Evolutionary conservation across 129 eudicot genomes (phyloP).

Genomic region (Heracleum sosnowskyi): DNA sequence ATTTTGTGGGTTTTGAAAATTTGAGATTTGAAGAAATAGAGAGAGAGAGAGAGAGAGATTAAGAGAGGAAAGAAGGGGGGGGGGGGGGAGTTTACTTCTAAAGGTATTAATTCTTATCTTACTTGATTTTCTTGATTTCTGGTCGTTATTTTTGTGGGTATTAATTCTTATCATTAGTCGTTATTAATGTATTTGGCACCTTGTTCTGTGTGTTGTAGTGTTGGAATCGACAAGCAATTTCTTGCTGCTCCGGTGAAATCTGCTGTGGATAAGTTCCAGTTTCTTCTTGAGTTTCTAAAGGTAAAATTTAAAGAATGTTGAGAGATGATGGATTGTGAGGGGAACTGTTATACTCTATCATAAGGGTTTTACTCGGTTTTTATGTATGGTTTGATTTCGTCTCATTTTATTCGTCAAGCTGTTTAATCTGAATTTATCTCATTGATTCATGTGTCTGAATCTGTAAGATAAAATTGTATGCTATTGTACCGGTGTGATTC

Average conservation of each 20-base stretch:
- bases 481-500: not conserved
- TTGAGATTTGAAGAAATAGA: too few species aligned
- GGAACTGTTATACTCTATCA: not conserved
- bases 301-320: slow-evolving; percentile 11
- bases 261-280: slow-evolving; percentile 62
- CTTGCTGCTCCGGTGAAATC: slow-evolving; percentile 65
- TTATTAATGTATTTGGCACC: not conserved
- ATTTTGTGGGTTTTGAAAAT: too few species aligned
- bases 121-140: too few species aligned
- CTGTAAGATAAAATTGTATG: not conserved
- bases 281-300: slow-evolving; percentile 75
- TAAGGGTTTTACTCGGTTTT: not conserved
- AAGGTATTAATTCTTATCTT: too few species aligned
- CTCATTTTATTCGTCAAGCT: not conserved
- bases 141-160: too few species aligned
- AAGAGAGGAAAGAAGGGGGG: too few species aligned
- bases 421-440: not conserved
- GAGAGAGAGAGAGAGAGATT: too few species aligned
- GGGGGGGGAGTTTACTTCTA: too few species aligned
- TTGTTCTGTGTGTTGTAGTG: slow-evolving; percentile 10
- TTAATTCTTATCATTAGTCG: too few species aligned
- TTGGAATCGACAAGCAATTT: slow-evolving; percentile 40
- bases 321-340: not conserved
- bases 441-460: not conserved
- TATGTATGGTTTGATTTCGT: not conserved